Evolutionary conservation across 1,284 basidiomycete genomes (phyloP), one percentile per base, ranked within the genome.

Genomic region (Cutaneotrichosporon sp.): DNA sequence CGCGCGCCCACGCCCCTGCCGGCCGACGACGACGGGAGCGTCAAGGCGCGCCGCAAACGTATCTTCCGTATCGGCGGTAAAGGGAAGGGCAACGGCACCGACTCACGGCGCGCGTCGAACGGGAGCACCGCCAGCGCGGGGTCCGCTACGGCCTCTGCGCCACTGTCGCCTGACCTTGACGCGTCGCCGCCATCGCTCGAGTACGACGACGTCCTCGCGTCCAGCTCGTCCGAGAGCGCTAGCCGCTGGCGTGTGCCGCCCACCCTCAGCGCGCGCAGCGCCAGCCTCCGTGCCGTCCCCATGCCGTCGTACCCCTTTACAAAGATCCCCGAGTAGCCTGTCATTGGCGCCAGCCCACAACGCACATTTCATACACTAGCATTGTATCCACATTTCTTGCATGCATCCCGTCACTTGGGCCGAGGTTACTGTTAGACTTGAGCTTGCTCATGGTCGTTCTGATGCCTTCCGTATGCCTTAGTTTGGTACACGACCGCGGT

Each of bases 1-100:
- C 44, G 12, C 17, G 58, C 15, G 42, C 41, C 21, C 46, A 33
- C 14, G 23, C 17, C 18, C 55, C 48, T 8, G 37, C 46, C 51
- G 21, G 54, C 82, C 4, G 43, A 45, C 23, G 5, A 35, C 13
- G 43, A 45, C 10, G 33, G 17, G 17, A 42, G 37, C 37, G 78
- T 84, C 47, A 90, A 87, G 66, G 90, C 88, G 8, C 81, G 77
- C 63, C 78, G 90, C 50, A 90, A 88, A 68, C 80, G 90, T 41
- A 84, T 80, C 14, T 85, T 86, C 66, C 79, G 80, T 17, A 70
- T 93, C 14, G 84, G 85, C 0, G 51, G 22, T 17, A 30, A 30
- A 10, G 49, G 39, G 20, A 47, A 14, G 21, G 35, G 26, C 17
- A 45, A 40, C 46, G 49, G 39, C 20, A 47, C 10, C 26, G 30